Evolutionary conservation across 2,329 filamentous ascomycete genomes (phyloP).

Genomic region (Fusarium globosum): DNA sequence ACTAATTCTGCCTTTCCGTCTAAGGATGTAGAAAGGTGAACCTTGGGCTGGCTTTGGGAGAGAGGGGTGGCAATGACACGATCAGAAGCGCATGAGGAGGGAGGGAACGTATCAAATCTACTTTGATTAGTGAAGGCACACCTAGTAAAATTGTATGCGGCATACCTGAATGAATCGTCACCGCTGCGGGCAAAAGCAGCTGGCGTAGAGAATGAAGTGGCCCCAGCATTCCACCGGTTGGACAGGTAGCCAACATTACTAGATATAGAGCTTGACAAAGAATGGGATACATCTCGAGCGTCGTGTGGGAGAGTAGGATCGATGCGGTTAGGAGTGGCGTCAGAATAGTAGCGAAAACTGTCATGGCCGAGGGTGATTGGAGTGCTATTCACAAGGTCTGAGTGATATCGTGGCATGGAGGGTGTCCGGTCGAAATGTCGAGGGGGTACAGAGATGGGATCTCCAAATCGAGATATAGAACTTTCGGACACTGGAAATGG

Average conservation of each 20-base stretch:
- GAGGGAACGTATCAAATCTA: slow-evolving; percentile 58
- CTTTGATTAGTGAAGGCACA: slow-evolving; percentile 13
- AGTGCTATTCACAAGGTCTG: slow-evolving; percentile 42
- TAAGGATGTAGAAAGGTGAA: slow-evolving; percentile 84
- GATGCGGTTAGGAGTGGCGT: slow-evolving; percentile 43
- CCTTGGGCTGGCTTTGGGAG: slow-evolving; percentile 57
- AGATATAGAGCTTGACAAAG: slow-evolving; percentile 55
- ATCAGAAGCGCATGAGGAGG: slow-evolving; percentile 56
- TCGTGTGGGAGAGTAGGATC: slow-evolving; percentile 45
- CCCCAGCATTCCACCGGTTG: slow-evolving; percentile 65
- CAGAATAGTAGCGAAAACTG: slow-evolving; percentile 26
- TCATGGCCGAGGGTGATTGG: slow-evolving; percentile 39
- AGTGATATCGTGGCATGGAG: slow-evolving; percentile 41
- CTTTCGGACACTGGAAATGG: slow-evolving; percentile 45
- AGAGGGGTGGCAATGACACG: slow-evolving; percentile 54
- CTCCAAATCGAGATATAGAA: slow-evolving; percentile 39
- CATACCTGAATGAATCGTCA: slow-evolving; percentile 61
- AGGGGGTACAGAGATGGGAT: slow-evolving; percentile 42
- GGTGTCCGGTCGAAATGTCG: slow-evolving; percentile 42
- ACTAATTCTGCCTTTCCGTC: slow-evolving; percentile 93
- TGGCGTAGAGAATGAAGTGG: slow-evolving; percentile 63
- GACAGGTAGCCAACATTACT: slow-evolving; percentile 62
- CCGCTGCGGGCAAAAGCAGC: slow-evolving; percentile 52
- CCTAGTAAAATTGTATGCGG: not conserved
- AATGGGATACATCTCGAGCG: slow-evolving; percentile 42